Conservation (phyloP, 148 eudicot genomes). For the Chenopodium berlandieri region DNA sequence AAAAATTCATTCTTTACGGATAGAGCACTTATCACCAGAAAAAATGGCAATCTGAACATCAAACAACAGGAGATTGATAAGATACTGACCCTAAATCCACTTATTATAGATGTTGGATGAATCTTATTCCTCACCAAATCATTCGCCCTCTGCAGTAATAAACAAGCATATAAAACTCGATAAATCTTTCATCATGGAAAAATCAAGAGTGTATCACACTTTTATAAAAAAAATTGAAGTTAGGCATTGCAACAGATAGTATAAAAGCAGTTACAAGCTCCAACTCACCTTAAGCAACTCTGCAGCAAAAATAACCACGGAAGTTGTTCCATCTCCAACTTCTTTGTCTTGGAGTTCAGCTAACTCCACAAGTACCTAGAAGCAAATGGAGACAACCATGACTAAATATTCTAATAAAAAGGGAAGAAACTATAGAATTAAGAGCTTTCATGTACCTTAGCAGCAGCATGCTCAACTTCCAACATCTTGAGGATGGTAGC, state of each 20-base stretch:
- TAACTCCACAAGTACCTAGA: conserved; percentile 89
- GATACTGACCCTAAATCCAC: conserved; percentile 79
- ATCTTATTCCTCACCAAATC: conserved; percentile 94
- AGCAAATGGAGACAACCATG: neutral
- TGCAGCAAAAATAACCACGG: conserved; percentile 93
- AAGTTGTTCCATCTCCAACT: conserved; percentile 99
- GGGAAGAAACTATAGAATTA: neutral
- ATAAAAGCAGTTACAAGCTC: neutral
- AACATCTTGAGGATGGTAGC: conserved; percentile 92
- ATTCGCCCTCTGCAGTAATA: conserved; percentile 72
- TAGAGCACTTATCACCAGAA: neutral
- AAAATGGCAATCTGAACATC: neutral
- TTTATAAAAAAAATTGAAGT: neutral
- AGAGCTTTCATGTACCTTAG: conserved; percentile 50
- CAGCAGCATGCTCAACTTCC: conserved; percentile 97
- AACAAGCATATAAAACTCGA: conserved; percentile 7
- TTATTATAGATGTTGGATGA: conserved; percentile 88
- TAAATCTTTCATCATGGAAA: neutral
- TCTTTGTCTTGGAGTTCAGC: conserved; percentile 99
- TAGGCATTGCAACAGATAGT: neutral
- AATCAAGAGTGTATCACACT: neutral
- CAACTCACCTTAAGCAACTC: conserved; percentile 86
- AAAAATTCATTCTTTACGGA: neutral
- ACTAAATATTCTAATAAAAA: neutral
- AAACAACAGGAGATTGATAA: neutral